These are phyloP conservation scores for Berberis vulgaris DNA, from an alignment of 164 flowering plant species.

Conservation along the genomic window DNA sequence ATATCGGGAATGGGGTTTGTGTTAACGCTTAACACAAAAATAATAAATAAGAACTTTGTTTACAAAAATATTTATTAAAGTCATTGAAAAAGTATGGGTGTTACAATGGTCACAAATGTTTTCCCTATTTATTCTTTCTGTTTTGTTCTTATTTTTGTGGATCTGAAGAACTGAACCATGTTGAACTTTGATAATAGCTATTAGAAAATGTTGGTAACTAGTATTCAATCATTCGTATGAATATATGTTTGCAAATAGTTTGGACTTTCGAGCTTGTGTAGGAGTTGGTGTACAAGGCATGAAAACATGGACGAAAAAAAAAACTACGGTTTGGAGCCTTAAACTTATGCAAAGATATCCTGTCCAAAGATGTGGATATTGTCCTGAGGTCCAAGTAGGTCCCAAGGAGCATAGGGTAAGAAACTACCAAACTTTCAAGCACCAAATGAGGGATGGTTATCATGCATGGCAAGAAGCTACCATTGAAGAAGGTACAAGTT, in stretches of 20 bases:
- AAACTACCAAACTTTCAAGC: slow-evolving; percentile 43
- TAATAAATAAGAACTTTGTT: too few species aligned
- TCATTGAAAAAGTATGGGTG: too few species aligned
- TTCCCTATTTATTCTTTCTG: too few species aligned
- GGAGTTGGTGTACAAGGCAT: slow-evolving; percentile 42
- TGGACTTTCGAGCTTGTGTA: slow-evolving; percentile 10
- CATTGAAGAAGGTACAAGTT: slow-evolving; percentile 21
- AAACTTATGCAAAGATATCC: slow-evolving; percentile 41
- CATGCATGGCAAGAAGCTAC: slow-evolving; percentile 62
- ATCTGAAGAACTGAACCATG: background rate
- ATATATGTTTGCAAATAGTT: background rate
- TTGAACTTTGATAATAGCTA: too few species aligned
- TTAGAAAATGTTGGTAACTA: too few species aligned
- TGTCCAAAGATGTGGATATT: slow-evolving; percentile 51
- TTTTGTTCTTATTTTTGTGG: too few species aligned
- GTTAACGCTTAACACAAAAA: too few species aligned
- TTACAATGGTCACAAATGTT: too few species aligned
- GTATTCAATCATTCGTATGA: too few species aligned
- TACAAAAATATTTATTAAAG: too few species aligned
- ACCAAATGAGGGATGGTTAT: slow-evolving; percentile 56
- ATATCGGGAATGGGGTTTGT: too few species aligned
- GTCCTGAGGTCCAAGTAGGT: slow-evolving; percentile 56
- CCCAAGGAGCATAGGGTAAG: slow-evolving; percentile 50
- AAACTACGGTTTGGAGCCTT: slow-evolving; percentile 28
- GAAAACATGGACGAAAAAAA: slow-evolving; percentile 35